phyloP scores from a whole-genome alignment of 2,329 filamentous ascomycete genomes.

The Calonectria multiphialidica region DNA sequence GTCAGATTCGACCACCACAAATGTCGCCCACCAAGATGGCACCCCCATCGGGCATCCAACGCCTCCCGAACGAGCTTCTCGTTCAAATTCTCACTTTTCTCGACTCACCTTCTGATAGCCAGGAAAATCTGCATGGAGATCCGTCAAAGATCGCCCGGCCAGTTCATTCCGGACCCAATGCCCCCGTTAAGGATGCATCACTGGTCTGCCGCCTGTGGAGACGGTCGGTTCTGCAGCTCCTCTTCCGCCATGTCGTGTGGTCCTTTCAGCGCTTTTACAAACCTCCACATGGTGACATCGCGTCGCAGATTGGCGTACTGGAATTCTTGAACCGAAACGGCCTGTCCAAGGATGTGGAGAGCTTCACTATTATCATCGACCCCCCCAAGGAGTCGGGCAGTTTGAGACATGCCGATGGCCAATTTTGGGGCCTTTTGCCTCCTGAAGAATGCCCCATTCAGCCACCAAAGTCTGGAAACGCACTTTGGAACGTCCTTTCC shows the following conservation, averaged over 20 bases:
- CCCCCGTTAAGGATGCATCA: conserved; percentile 68
- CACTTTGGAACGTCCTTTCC: conserved; percentile 42
- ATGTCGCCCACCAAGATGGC: background rate
- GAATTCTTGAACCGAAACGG: conserved; percentile 52
- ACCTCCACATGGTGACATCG: conserved; percentile 33
- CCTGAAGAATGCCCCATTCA: conserved; percentile 29
- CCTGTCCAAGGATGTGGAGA: conserved; percentile 55
- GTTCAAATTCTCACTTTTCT: conserved; percentile 68
- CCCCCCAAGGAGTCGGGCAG: conserved; percentile 41
- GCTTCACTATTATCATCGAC: conserved; percentile 56
- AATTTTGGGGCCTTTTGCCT: conserved; percentile 48
- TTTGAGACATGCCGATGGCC: conserved; percentile 41
- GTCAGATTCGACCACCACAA: background rate
- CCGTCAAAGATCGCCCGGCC: conserved; percentile 55
- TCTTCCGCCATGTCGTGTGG: conserved; percentile 70
- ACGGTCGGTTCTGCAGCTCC: conserved; percentile 60
- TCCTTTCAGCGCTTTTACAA: conserved; percentile 48
- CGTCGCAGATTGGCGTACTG: conserved; percentile 52
- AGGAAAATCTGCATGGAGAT: conserved; percentile 58
- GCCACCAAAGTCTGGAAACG: conserved; percentile 34
- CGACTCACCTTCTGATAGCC: conserved; percentile 61
- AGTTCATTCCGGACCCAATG: conserved; percentile 20
- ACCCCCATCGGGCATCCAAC: conserved; percentile 37
- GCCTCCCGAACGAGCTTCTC: conserved; percentile 72
- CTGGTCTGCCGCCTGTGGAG: conserved; percentile 67